Conservation (phyloP, 768 basidiomycete genomes). For the Phanerochaete sordida region DNA sequence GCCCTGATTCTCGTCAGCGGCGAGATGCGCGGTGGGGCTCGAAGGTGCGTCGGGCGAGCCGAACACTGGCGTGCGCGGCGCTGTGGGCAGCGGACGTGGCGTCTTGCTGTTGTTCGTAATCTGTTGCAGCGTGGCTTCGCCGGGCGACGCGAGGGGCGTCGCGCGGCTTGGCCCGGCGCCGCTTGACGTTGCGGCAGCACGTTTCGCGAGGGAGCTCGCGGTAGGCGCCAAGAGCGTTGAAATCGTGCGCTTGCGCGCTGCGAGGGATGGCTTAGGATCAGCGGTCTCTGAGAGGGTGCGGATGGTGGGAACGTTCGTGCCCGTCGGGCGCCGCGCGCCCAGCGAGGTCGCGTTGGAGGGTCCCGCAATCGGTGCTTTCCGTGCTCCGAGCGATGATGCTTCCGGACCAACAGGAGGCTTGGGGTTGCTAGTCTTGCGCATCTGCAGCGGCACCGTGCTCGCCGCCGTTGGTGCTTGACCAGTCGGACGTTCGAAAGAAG, state of each 20-base stretch:
- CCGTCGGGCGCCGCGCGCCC: slow-evolving; percentile 32
- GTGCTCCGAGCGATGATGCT: slow-evolving; percentile 29
- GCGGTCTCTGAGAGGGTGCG: not conserved
- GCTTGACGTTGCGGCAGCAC: not conserved
- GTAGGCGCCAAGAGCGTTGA: slow-evolving; percentile 70
- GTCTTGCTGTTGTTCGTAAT: slow-evolving; percentile 29
- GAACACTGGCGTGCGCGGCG: slow-evolving; percentile 11
- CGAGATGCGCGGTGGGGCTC: not conserved
- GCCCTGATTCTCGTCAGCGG: not conserved
- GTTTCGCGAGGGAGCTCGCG: slow-evolving; percentile 63
- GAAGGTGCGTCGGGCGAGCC: not conserved
- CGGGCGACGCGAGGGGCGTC: slow-evolving; percentile 2
- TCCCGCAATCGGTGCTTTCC: slow-evolving; percentile 22
- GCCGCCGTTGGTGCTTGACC: not conserved
- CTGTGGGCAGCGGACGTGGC: slow-evolving; percentile 15
- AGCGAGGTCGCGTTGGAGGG: slow-evolving; percentile 39
- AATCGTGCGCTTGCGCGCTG: slow-evolving; percentile 26
- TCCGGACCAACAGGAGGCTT: slow-evolving; percentile 4
- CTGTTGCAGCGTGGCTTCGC: slow-evolving; percentile 23
- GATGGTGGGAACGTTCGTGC: too few relatives aligned
- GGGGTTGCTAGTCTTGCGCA: slow-evolving; percentile 1
- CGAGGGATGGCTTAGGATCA: not conserved
- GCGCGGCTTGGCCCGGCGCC: not conserved
- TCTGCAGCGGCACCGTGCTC: slow-evolving; percentile 2
- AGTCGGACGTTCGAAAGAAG: slow-evolving; percentile 19